phyloP scores from a whole-genome alignment of 2,329 filamentous ascomycete genomes.

The Xylariales sp. region DNA sequence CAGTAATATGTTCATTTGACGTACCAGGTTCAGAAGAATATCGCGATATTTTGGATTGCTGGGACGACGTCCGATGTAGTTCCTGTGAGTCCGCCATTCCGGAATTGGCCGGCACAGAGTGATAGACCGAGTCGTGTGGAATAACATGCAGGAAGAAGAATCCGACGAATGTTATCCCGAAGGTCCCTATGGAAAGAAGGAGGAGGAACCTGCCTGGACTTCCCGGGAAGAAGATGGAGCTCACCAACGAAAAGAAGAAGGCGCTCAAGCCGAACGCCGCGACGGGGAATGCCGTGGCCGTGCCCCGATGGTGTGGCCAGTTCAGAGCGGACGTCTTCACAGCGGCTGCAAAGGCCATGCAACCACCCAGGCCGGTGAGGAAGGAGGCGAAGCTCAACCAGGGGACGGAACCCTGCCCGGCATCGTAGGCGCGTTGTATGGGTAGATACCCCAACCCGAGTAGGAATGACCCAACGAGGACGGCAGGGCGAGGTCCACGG shows the following conservation, averaged over 20 bases:
- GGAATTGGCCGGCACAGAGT: slow-evolving; percentile 62
- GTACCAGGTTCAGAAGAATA: slow-evolving; percentile 72
- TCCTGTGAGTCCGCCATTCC: slow-evolving; percentile 53
- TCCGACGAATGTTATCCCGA: slow-evolving; percentile 76
- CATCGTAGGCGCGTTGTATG: slow-evolving; percentile 81
- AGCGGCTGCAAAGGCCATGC: slow-evolving; percentile 87
- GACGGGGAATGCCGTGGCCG: slow-evolving; percentile 91
- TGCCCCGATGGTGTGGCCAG: slow-evolving; percentile 90
- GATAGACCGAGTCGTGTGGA: slow-evolving; percentile 65
- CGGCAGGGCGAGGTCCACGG: slow-evolving; percentile 81
- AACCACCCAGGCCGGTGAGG: slow-evolving; percentile 88
- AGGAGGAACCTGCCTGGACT: slow-evolving; percentile 85
- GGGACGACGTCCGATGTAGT: slow-evolving; percentile 56
- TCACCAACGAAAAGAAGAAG: slow-evolving; percentile 91
- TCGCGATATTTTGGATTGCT: slow-evolving; percentile 55
- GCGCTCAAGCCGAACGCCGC: slow-evolving; percentile 95
- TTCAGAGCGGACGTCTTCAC: slow-evolving; percentile 91
- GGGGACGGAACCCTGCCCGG: slow-evolving; percentile 68
- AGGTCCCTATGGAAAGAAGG: slow-evolving; percentile 83
- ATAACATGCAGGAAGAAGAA: slow-evolving; percentile 88
- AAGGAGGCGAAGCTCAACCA: slow-evolving; percentile 85
- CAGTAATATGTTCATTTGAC: slow-evolving; percentile 54
- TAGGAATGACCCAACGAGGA: slow-evolving; percentile 77
- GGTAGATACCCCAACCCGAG: slow-evolving; percentile 87
- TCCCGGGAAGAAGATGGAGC: slow-evolving; percentile 81